Conservation (phyloP, 2,329 filamentous ascomycete species). For the Ophiostoma himal-ulmi region DNA sequence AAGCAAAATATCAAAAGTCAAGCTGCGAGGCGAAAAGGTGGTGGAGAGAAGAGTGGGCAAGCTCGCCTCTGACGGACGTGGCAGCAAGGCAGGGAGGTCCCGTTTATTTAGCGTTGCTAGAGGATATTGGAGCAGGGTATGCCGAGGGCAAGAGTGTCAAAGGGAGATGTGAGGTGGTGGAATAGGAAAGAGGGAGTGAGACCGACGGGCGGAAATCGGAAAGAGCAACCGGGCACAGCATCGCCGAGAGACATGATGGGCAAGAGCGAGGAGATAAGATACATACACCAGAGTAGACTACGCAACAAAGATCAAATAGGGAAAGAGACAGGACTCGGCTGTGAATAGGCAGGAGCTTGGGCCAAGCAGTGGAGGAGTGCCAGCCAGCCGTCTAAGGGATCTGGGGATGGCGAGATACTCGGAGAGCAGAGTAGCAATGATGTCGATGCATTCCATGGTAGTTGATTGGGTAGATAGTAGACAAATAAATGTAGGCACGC, state of each 20-base stretch:
- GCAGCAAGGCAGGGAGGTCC: slow-evolving; percentile 9
- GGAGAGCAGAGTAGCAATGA: not conserved
- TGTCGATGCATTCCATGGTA: not conserved
- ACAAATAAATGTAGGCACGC: not conserved
- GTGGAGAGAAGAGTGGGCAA: slow-evolving; percentile 7
- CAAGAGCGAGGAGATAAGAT: not conserved
- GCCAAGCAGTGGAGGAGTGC: not conserved
- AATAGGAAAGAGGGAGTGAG: not conserved
- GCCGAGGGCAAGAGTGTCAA: not conserved
- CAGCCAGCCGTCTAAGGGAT: not conserved
- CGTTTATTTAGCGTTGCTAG: not conserved
- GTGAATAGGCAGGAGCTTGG: not conserved
- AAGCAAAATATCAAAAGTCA: not conserved
- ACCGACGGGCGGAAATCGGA: not conserved
- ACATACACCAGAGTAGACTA: not conserved
- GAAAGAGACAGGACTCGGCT: not conserved
- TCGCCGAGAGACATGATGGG: not conserved
- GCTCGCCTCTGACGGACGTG: slow-evolving; percentile 14
- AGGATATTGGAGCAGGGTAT: not conserved
- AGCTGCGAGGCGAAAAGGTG: not conserved
- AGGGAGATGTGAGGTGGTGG: not conserved
- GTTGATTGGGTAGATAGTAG: not conserved
- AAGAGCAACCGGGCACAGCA: not conserved
- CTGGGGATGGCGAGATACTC: not conserved
- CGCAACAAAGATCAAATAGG: not conserved